These are phyloP conservation scores for Dioscorea cayenensis DNA, from an alignment of 116 monocot genomes.

Conservation along the genomic window DNA sequence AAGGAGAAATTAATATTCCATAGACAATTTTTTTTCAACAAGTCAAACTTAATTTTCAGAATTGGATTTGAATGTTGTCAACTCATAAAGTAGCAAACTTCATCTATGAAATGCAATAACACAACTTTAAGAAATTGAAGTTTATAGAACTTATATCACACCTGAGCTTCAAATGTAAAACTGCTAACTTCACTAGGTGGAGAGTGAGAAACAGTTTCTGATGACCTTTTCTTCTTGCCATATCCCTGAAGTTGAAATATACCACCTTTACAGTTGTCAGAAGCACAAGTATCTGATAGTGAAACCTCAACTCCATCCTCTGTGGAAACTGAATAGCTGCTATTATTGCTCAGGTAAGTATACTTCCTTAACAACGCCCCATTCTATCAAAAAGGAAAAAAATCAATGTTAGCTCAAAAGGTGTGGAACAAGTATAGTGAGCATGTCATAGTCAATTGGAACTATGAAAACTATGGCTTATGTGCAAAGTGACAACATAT, in stretches of 20 bases:
- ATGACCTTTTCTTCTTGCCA: constrained; percentile 13
- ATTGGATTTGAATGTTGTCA: neutral
- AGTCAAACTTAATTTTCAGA: neutral
- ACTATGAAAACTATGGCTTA: too few relatives aligned
- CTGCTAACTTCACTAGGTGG: constrained; percentile 23
- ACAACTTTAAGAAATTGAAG: neutral
- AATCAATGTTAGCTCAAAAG: neutral
- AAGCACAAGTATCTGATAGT: constrained; percentile 23
- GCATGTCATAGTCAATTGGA: too few relatives aligned
- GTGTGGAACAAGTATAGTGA: too few relatives aligned
- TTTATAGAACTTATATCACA: neutral
- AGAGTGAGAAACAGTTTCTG: constrained; percentile 10
- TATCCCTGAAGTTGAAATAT: constrained; percentile 3
- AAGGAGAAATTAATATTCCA: too few relatives aligned
- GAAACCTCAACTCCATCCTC: constrained; percentile 89
- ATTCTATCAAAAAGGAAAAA: constrained; percentile 45
- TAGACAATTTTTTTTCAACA: neutral
- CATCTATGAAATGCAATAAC: neutral
- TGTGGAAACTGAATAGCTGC: constrained; percentile 72
- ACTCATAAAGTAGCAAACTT: neutral
- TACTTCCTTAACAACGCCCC: constrained; percentile 67
- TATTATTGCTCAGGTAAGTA: constrained; percentile 74
- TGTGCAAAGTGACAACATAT: too few relatives aligned
- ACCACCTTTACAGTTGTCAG: constrained; percentile 19
- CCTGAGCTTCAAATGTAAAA: constrained; percentile 90